Evolutionary conservation across 192 early-diverging fungal genomes (phyloP).

Genomic region (Linnemannia zychae): DNA sequence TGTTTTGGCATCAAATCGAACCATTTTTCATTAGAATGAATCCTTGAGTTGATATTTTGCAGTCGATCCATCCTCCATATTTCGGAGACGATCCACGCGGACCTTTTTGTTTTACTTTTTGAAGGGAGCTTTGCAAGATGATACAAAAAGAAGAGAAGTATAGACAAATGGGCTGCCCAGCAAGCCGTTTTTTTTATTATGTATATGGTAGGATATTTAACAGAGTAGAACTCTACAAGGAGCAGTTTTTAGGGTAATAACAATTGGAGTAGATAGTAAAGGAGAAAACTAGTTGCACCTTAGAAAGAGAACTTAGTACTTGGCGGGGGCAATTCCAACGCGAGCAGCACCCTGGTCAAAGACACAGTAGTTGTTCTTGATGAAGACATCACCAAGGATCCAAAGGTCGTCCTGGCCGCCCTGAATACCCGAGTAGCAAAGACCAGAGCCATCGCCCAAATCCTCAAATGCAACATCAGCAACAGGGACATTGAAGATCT

Average conservation of each 20-base stretch:
- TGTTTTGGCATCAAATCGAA: no score
- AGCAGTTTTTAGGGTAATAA: not conserved
- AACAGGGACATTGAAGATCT: constrained; percentile 48
- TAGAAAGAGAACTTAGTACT: not conserved
- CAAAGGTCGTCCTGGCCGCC: constrained; percentile 38
- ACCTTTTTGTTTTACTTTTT: not conserved
- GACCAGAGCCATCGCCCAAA: constrained; percentile 19
- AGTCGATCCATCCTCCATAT: no score
- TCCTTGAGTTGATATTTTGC: no score
- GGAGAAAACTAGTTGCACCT: not conserved
- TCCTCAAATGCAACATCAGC: constrained; percentile 54
- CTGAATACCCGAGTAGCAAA: constrained; percentile 38
- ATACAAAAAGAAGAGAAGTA: no score
- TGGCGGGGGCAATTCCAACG: constrained; percentile 68
- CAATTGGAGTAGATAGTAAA: not conserved
- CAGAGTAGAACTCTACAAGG: not conserved
- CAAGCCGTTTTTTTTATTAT: constrained; percentile 11
- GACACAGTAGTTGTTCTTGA: constrained; percentile 74
- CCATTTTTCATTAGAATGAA: no score
- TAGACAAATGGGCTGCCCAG: not conserved
- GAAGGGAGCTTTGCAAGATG: no score
- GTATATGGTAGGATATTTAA: not conserved
- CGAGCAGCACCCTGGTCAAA: constrained; percentile 66
- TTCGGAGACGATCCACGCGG: no score
- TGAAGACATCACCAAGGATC: constrained; percentile 77